Base-by-base conservation (phyloP, 352 stramenopile genomes). In the Pythium aquatile region DNA sequence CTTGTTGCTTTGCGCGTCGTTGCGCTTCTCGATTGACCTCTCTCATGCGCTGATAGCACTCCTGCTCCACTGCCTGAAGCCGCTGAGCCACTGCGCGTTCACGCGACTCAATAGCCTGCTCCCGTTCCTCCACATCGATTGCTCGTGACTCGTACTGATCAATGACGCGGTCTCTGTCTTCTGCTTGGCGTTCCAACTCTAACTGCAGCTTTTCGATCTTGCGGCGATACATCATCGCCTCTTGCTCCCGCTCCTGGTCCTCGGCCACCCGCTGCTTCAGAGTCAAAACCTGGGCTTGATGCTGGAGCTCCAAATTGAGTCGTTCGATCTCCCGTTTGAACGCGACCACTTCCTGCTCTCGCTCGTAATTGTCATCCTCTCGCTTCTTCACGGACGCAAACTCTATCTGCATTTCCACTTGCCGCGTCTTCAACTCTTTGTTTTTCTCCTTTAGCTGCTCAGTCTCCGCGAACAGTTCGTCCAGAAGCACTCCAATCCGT, bases 401-500 rank as follows among this genome's bases (percentile, higher is more conserved):
- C 24, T 58, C 13, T 11, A 69, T 66, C 11, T 59, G 59, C 20
- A 55, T 64, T 30, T 63, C 52, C 40, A 49, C 66, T 8, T 79
- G 68, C 5, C 69, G 61, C 48, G 74, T 56, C 11, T 74, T 77
- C 54, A 83, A 58, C 37, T 66, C 56, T n/a, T 63, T 66, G 24
- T 80, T 73, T 17, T 74, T 54, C 48, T 83, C 73, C 10, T 75
- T 68, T 26, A 90, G 79, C 20, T 83, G 74, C 28, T 69, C 69
- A 33, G 79, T 55, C 56, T 90, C 84, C 17, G 68, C 52, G 40
- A 81, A 73, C n/a, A 88, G 61, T 37, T 85, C 83, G n/a, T 85
- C 72, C 24, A 90, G 46, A 11, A 88, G 72, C 54, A 72, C 65
- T 33, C 85, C 82, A 70, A 88, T 82, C 3, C 70, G 68, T 35